Evolutionary conservation across 441 rosid species (phyloP).

Genomic region (Pelargonium australe): DNA sequence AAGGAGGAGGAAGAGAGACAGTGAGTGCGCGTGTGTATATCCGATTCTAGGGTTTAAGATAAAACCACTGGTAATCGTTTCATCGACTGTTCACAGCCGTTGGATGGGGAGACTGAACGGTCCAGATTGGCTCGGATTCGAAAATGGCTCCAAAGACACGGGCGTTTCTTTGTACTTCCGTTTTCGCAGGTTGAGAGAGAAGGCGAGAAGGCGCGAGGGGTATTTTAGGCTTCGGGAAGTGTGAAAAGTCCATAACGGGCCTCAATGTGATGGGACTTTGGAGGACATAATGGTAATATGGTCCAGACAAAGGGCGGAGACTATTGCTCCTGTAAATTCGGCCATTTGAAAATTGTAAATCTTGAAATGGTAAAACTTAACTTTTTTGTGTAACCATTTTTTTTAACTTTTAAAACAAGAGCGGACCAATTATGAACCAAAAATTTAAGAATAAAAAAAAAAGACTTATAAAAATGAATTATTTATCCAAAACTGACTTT

Average conservation of each 20-base stretch:
- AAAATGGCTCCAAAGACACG: constrained; percentile 26
- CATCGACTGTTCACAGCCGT: constrained; percentile 35
- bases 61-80: constrained; percentile 21
- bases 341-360: neutral
- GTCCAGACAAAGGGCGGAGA: neutral
- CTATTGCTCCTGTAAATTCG: constrained; percentile 16
- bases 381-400: neutral
- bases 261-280: neutral
- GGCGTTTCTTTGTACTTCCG: neutral
- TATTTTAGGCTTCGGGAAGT: constrained; percentile 15
- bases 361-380: constrained; percentile 8
- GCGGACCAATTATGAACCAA: too few relatives aligned
- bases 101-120: constrained; percentile 37
- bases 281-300: constrained; percentile 15
- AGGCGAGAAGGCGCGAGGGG: neutral
- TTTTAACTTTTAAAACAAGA: too few relatives aligned
- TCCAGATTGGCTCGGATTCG: constrained; percentile 26
- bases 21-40: too few relatives aligned
- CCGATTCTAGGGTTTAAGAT: too few relatives aligned
- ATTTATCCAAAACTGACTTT: too few relatives aligned
- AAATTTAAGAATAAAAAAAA: too few relatives aligned
- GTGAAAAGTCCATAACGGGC: constrained; percentile 23
- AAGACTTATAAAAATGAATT: too few relatives aligned
- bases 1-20: too few relatives aligned
- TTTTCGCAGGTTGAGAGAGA: constrained; percentile 1